These are phyloP conservation scores for Rubroshorea leprosula DNA, from an alignment of 345 rosid genomes.

Conservation along the genomic window DNA sequence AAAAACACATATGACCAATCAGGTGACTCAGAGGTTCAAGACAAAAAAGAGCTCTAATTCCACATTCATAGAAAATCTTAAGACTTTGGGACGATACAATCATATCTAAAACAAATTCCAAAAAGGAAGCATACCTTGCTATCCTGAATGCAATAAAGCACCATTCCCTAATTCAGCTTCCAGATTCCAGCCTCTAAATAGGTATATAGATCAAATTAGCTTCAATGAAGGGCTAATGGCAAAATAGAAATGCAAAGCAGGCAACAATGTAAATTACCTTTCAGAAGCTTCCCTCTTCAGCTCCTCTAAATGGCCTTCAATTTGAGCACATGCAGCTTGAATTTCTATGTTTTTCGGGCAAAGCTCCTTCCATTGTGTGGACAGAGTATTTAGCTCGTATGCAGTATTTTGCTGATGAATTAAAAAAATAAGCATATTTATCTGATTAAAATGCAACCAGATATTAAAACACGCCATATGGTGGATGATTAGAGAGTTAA, in stretches of 20 bases:
- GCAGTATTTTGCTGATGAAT: slow-evolving; percentile 76
- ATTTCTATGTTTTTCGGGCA: slow-evolving; percentile 83
- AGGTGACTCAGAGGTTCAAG: not conserved
- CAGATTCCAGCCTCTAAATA: slow-evolving; percentile 74
- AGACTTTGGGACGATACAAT: not conserved
- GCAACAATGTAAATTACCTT: slow-evolving; percentile 40
- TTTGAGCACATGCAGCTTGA: slow-evolving; percentile 58
- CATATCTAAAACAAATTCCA: slow-evolving; percentile 3
- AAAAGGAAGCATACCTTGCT: slow-evolving; percentile 22
- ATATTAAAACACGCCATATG: slow-evolving; percentile 5
- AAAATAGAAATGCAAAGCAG: slow-evolving; percentile 3
- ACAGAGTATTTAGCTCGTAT: slow-evolving; percentile 77
- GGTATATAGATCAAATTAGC: slow-evolving; percentile 14
- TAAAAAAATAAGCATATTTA: slow-evolving; percentile 11
- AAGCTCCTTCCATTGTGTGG: slow-evolving; percentile 90
- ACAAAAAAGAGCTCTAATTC: not conserved
- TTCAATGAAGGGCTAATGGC: slow-evolving; percentile 10
- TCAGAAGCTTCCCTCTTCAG: slow-evolving; percentile 66
- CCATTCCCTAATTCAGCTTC: slow-evolving; percentile 56
- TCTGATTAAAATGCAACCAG: slow-evolving; percentile 9
- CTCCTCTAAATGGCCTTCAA: slow-evolving; percentile 57
- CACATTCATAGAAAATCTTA: not conserved
- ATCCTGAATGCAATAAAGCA: slow-evolving; percentile 21
- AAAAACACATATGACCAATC: not conserved
- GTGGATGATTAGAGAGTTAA: slow-evolving; percentile 2